Evolutionary conservation across 768 basidiomycete genomes (phyloP).

Genomic region (Rhodotorula toruloides): DNA sequence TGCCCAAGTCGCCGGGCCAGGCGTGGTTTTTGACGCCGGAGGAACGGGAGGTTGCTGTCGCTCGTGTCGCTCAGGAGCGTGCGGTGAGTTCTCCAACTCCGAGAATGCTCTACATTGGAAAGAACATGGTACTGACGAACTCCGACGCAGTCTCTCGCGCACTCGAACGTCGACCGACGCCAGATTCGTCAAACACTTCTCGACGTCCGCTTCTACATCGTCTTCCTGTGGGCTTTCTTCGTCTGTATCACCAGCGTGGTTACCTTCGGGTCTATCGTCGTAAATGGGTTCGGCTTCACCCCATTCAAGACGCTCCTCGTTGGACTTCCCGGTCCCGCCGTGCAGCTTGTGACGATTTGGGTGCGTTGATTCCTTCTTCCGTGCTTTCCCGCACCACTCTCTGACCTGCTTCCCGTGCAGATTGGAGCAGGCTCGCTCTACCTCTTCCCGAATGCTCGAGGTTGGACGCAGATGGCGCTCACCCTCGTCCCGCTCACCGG

Average conservation of each 20-base stretch:
- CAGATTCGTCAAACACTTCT: conserved; percentile 37
- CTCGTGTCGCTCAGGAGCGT: conserved; percentile 40
- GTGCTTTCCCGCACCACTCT: too few relatives aligned
- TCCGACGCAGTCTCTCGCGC: conserved; percentile 11
- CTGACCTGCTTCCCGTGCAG: background rate
- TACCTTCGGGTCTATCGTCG: conserved; percentile 37
- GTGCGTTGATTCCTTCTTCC: conserved; percentile 24
- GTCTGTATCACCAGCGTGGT: conserved; percentile 37
- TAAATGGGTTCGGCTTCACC: conserved; percentile 38
- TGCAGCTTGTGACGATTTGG: conserved; percentile 46
- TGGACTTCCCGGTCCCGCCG: conserved; percentile 28
- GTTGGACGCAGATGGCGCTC: conserved; percentile 35
- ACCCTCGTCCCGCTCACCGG: conserved; percentile 36
- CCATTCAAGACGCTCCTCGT: conserved; percentile 34
- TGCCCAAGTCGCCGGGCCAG: conserved; percentile 26
- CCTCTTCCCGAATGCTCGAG: conserved; percentile 4
- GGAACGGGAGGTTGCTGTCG: conserved; percentile 35
- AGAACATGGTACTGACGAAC: too few relatives aligned
- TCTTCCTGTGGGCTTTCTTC: conserved; percentile 38
- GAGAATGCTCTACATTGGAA: too few relatives aligned
- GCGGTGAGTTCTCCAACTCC: conserved; percentile 2
- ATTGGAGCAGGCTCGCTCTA: conserved; percentile 45
- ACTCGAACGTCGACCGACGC: conserved; percentile 29
- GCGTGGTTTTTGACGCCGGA: conserved; percentile 40
- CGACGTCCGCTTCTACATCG: conserved; percentile 30